Percentiles rank a stretch among this genome's conserved stretches.
Evolutionary conservation across 75 land plant species (phyloP).

Genomic region (Cryptomeria japonica): DNA sequence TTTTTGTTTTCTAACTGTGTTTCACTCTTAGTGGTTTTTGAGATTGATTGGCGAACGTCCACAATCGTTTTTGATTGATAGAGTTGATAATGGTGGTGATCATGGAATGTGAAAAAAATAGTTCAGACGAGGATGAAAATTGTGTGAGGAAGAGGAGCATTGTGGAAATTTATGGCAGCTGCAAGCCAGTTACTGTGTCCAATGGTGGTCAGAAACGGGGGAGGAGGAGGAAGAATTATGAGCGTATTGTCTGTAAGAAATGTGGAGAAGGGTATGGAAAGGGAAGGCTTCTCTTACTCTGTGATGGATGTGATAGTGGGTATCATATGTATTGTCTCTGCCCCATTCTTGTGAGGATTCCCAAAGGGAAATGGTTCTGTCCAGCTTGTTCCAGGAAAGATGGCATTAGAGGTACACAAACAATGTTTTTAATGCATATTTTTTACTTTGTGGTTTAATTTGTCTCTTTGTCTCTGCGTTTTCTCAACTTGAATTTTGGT

Average conservation of each 20-base stretch:
- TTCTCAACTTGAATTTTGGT: neutral
- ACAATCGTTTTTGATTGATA: neutral
- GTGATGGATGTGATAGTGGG: conserved; percentile 43
- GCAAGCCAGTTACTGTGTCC: neutral
- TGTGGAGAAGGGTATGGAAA: conserved; percentile 30
- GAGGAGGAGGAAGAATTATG: conserved; percentile 18
- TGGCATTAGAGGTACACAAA: conserved; percentile 22
- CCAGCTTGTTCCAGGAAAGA: conserved; percentile 30
- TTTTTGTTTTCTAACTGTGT: neutral
- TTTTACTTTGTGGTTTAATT: neutral
- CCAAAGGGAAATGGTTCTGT: conserved; percentile 46
- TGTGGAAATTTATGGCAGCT: neutral
- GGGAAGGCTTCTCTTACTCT: conserved; percentile 28
- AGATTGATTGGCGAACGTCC: neutral
- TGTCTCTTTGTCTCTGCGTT: neutral
- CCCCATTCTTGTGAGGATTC: conserved; percentile 40
- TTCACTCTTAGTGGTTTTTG: neutral
- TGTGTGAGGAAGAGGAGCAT: neutral
- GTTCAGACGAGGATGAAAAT: neutral
- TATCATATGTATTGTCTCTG: conserved; percentile 49
- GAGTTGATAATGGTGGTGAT: neutral
- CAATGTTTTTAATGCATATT: neutral
- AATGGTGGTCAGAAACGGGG: neutral
- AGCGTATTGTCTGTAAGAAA: conserved; percentile 26
- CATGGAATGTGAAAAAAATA: neutral